Percentiles rank a stretch among this genome's conserved stretches.
Conservation (phyloP, 2,329 filamentous ascomycete species). For the Podosphaera leucotricha region DNA sequence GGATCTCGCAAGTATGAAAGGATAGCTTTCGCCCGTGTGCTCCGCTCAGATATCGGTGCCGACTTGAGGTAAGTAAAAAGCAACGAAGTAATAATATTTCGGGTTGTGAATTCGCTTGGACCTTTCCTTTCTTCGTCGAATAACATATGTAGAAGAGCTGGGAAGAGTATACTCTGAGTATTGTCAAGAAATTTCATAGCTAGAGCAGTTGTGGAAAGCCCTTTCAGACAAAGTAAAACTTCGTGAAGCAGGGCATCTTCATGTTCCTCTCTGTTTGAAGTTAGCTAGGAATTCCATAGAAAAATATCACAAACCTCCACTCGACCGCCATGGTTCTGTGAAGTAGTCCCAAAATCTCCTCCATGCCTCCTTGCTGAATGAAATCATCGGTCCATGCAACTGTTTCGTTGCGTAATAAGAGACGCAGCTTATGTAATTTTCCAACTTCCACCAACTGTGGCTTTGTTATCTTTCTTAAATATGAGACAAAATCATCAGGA, state of each 20-base stretch:
- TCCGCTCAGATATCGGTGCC: slow-evolving; percentile 34
- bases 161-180: slow-evolving; percentile 63
- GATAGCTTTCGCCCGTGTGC: slow-evolving; percentile 46
- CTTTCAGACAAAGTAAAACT: slow-evolving; percentile 78
- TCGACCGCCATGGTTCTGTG: slow-evolving; percentile 88
- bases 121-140: slow-evolving; percentile 43
- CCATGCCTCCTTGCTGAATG: slow-evolving; percentile 73
- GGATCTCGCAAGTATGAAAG: slow-evolving; percentile 63
- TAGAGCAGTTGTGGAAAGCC: slow-evolving; percentile 71
- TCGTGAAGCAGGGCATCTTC: slow-evolving; percentile 87
- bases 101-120: slow-evolving; percentile 85
- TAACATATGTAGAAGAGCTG: slow-evolving; percentile 23
- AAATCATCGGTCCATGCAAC: slow-evolving; percentile 90
- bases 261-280: slow-evolving; percentile 54
- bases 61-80: slow-evolving; percentile 71
- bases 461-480: slow-evolving; percentile 58
- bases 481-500: slow-evolving; percentile 66
- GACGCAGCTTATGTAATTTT: slow-evolving; percentile 74
- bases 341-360: slow-evolving; percentile 64
- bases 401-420: slow-evolving; percentile 80
- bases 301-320: slow-evolving; percentile 49
- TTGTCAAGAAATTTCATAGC: slow-evolving; percentile 61
- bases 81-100: slow-evolving; percentile 70
- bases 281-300: slow-evolving; percentile 16
- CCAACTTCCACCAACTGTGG: slow-evolving; percentile 78